Percentiles rank a stretch among this genome's conserved stretches.
phyloP scores from a whole-genome alignment of 1,284 basidiomycete genomes.

The Heterobasidion annosum region DNA sequence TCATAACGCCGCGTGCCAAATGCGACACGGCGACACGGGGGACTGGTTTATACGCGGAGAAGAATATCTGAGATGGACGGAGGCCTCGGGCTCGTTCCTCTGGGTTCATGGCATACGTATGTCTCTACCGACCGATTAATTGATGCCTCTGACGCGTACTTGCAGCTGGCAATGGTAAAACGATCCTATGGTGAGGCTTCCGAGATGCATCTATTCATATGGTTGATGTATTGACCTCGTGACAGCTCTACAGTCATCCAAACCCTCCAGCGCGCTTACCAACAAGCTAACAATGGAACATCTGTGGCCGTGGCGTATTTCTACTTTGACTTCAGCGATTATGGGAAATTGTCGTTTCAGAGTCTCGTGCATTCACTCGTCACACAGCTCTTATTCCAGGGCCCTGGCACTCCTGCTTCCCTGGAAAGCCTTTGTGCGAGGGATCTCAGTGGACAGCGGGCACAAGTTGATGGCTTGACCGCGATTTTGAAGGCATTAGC shows the following conservation, averaged over 20 bases:
- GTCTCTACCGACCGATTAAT: not conserved
- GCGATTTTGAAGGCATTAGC: not conserved
- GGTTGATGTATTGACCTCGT: not conserved
- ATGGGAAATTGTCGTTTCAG: not conserved
- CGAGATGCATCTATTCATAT: not conserved
- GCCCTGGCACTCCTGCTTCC: not conserved
- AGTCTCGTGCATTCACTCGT: conserved; percentile 1
- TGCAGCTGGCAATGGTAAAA: conserved; percentile 4
- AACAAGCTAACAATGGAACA: not conserved
- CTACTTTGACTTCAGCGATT: conserved; percentile 2
- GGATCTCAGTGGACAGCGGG: not conserved
- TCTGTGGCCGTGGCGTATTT: not conserved
- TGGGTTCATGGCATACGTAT: conserved; percentile 3
- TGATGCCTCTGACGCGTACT: no score
- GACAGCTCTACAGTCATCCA: conserved; percentile 3
- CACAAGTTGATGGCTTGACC: not conserved
- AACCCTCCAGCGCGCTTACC: not conserved
- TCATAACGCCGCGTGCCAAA: not conserved
- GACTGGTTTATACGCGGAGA: not conserved
- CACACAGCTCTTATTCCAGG: conserved; percentile 1
- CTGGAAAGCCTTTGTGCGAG: not conserved
- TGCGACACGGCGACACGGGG: not conserved
- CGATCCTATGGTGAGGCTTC: conserved; percentile 1
- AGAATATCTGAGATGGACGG: not conserved
- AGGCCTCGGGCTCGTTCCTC: not conserved